These are phyloP conservation scores for Abrus precatorius DNA, from an alignment of 306 rosid species.

Conservation along the genomic window DNA sequence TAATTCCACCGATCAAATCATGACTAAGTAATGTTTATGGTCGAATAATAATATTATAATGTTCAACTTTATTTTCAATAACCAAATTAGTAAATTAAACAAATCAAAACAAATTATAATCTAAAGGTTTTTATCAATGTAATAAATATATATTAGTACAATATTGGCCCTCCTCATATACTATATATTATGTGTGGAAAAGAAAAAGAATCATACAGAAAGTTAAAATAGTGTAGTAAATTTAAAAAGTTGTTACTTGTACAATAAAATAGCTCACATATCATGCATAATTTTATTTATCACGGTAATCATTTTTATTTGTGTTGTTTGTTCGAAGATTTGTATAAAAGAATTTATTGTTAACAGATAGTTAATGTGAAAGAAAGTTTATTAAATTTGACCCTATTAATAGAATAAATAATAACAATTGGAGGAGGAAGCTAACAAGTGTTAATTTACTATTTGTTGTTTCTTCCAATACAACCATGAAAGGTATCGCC, in stretches of 20 bases:
- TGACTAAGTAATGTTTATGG: not conserved
- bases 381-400: not conserved
- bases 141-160: not conserved
- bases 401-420: not conserved
- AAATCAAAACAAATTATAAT: not conserved
- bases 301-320: too few species aligned
- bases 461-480: not conserved
- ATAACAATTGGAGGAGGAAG: not conserved
- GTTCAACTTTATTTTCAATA: not conserved
- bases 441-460: not conserved
- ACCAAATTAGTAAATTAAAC: not conserved
- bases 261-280: too few species aligned
- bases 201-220: not conserved
- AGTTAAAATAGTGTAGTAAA: not conserved
- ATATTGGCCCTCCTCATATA: not conserved
- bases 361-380: not conserved
- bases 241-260: too few species aligned
- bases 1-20: not conserved
- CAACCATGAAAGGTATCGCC: not conserved
- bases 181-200: not conserved
- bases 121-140: not conserved
- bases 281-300: too few species aligned
- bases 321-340: too few species aligned
- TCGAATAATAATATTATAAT: not conserved
- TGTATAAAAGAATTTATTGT: not conserved